Evolutionary conservation across 2,329 filamentous ascomycete species (phyloP).

Genomic region (Elsinoe fawcettii): DNA sequence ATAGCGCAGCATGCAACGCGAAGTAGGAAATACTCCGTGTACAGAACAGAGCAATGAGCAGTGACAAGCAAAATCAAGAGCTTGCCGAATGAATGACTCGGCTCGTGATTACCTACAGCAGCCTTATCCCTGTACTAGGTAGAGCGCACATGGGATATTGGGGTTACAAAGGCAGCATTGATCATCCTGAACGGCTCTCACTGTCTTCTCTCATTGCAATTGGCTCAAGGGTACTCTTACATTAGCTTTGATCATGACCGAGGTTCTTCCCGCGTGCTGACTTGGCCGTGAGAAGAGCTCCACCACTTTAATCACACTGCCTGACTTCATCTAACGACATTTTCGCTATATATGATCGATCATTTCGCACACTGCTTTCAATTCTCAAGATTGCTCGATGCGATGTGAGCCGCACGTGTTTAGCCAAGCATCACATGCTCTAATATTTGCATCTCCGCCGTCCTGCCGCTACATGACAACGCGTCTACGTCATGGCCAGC

Average conservation of each 20-base stretch:
- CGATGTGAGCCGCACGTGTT: no score
- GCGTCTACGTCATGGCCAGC: background rate
- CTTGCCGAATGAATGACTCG: background rate
- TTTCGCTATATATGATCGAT: no score
- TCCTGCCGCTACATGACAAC: background rate
- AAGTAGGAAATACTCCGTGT: no score
- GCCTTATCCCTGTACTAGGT: background rate
- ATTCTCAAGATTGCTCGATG: no score
- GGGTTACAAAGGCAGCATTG: no score
- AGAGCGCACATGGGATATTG: no score
- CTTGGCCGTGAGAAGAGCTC: background rate
- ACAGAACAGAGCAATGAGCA: no score
- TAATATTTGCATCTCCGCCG: background rate
- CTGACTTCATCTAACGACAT: background rate
- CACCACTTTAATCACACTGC: background rate
- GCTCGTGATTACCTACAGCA: background rate
- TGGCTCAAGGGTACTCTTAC: no score
- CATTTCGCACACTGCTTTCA: no score
- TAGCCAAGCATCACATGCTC: conserved; percentile 20
- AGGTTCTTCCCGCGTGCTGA: background rate
- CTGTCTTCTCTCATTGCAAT: no score
- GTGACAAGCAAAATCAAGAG: background rate
- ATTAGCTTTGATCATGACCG: background rate
- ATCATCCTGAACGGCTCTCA: no score
- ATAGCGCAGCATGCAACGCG: no score